Base-by-base conservation (phyloP, 2,329 filamentous ascomycete genomes). In the Leptographium wingfieldii region DNA sequence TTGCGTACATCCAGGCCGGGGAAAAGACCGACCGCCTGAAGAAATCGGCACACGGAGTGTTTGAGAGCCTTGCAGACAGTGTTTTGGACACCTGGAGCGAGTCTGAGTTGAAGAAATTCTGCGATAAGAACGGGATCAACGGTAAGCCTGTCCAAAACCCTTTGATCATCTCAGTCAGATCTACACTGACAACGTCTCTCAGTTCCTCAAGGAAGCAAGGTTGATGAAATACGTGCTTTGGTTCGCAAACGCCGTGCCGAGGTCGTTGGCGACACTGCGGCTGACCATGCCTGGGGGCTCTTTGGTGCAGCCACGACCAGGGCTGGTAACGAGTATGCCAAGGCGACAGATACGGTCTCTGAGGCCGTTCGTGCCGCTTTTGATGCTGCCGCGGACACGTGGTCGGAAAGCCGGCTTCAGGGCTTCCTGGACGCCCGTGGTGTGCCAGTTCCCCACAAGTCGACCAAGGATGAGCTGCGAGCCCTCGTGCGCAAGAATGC, bases 31-130 rank as follows among this genome's bases (percentile, higher is more conserved):
- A 81, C 9, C 80, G 80, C 29, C 82, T 83, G 49, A 80, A 82
- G 11, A 79, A 83, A 43, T 86, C 82, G 52, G 85, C 86, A 14
- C 83, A 86, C 56, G 78, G 82, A 48, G 86, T 89, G 1, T 87
- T 91, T 66, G 77, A 86, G 57, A 87, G 84, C 55, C 75, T 97
- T 51, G 90, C 86, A 63, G 90, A 97, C 67, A 85, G 86, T 67
- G 78, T 96, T 58, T 87, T 97, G 68, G 86, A 95, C 67, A 85
- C 88, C 4, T 99, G 94, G 94, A 86, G 87, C 68, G 92, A 96
- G 69, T 81, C 81, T 49, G 79, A 95, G 72, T 80, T 99, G 71
- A 97, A 97, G 80, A 86, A 90, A 64, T 97, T 94, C 77, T 85
- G 85, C 59, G 92, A 97, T 76, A 90, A 92, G 80, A 94, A 97